These are phyloP conservation scores for Collybiopsis luxurians DNA, from an alignment of 768 basidiomycete genomes.

Conservation along the genomic window DNA sequence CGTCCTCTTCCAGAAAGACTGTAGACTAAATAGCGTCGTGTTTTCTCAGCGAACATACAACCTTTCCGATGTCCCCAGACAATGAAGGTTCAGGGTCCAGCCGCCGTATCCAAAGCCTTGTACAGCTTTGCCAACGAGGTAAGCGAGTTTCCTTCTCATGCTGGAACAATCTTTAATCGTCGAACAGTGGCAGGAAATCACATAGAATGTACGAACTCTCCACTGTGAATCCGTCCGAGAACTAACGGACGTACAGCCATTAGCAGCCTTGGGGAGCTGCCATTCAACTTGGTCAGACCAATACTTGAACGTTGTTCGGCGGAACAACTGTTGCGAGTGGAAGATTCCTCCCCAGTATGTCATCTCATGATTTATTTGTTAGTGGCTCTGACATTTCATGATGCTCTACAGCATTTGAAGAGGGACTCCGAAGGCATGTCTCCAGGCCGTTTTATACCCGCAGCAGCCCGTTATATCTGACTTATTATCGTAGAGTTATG, in stretches of 20 bases:
- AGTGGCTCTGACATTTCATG: slow-evolving; percentile 1
- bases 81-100: slow-evolving; percentile 21
- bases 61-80: slow-evolving; percentile 29
- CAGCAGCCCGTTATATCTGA: slow-evolving; percentile 7
- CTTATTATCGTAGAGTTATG: slow-evolving; percentile 51
- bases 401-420: slow-evolving; percentile 43
- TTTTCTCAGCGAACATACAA: neutral
- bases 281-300: slow-evolving; percentile 65
- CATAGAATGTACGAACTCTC: slow-evolving; percentile 51
- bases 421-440: slow-evolving; percentile 53
- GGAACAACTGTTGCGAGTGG: slow-evolving; percentile 67
- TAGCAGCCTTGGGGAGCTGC: slow-evolving; percentile 58
- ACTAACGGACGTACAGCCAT: slow-evolving; percentile 44
- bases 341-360: slow-evolving; percentile 68
- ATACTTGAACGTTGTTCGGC: slow-evolving; percentile 71
- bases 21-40: too few relatives aligned
- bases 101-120: slow-evolving; percentile 58
- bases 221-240: neutral
- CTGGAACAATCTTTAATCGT: slow-evolving; percentile 8
- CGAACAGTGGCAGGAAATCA: slow-evolving; percentile 54
- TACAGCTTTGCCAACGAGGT: slow-evolving; percentile 74
- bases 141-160: slow-evolving; percentile 18
- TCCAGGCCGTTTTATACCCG: neutral
- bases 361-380: slow-evolving; percentile 8
- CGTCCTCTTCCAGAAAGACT: too few relatives aligned